Evolutionary conservation across 768 basidiomycete species (phyloP), one percentile per base, ranked within the genome.

Genomic region (Pleurotus salmoneostramineus): DNA sequence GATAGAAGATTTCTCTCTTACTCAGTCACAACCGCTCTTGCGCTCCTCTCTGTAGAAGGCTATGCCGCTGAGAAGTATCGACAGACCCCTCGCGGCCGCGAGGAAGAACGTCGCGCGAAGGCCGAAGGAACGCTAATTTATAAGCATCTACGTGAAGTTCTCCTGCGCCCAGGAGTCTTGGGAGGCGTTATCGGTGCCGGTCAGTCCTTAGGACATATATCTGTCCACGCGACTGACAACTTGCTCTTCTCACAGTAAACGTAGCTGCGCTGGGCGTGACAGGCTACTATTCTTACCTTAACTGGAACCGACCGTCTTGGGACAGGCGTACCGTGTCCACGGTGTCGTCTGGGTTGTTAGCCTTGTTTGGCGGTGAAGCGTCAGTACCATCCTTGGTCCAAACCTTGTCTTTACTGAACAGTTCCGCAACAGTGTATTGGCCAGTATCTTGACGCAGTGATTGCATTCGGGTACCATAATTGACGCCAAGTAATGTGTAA

Each of bases 291-390:
- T 75, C 77, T 0, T 91, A 88, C 68, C 66, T 70, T 47, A 78
- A 89, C 68, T 91, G 89, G 88, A 74, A 88, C 60, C 69, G 70
- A 35, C 78, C 82, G 1, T 69, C 63, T 3, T 91, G 89, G 89
- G 87, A 91, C 67, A 72, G 80, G 55, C 79, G 84, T 14, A 68
- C 75, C 5, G 79, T 91, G 7, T 82, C 82, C 5, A 77, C 81
- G 3, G 71, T 88, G 17, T 73, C 82, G 5, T 77, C 81, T 37
- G 86, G 85, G 4, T 67, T 92, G 6, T 60, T 88, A 33, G 71
- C 82, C 3, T 71, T 93, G 11, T 84, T 81, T 73, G 79, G 82
- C 15, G 80, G 82, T 36, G 89, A 92, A 75, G 85, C 85, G 85
- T 90, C 65, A 68, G 82, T 2, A 14, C 44, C 8, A 6, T 11